phyloP scores from a whole-genome alignment of 352 stramenopile genomes.

The Blastocystis sp. region DNA sequence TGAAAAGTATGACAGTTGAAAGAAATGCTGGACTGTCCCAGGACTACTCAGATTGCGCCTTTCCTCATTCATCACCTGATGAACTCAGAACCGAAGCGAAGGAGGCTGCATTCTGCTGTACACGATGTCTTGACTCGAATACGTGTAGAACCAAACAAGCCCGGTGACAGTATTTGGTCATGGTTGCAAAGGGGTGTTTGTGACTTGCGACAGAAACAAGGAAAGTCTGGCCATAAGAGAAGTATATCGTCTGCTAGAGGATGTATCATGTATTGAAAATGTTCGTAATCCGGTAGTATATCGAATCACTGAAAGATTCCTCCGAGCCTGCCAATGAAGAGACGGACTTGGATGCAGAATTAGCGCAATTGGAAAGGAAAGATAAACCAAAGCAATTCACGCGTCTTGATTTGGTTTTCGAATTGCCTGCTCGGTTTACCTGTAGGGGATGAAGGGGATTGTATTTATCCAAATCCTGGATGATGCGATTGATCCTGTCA shows the following conservation, averaged over 20 bases:
- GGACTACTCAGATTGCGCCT: not conserved
- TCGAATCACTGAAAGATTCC: not conserved
- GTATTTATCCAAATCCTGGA: conserved; percentile 48
- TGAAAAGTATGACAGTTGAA: too few relatives aligned
- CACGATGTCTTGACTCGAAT: not conserved
- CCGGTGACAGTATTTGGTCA: conserved; percentile 40
- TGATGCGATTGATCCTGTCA: not conserved
- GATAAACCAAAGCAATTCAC: not conserved
- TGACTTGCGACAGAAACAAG: conserved; percentile 54
- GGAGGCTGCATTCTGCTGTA: conserved; percentile 4
- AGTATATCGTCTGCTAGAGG: conserved; percentile 55
- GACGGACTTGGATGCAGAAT: conserved; percentile 30
- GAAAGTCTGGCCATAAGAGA: conserved; percentile 22
- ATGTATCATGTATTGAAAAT: not conserved
- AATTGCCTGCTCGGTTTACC: not conserved
- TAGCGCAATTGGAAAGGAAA: conserved; percentile 45
- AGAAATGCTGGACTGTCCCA: not conserved
- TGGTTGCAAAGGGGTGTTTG: conserved; percentile 53
- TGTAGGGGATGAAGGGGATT: conserved; percentile 60
- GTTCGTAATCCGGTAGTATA: not conserved
- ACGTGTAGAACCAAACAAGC: conserved; percentile 2
- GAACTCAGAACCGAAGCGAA: not conserved
- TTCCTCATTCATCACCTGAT: not conserved
- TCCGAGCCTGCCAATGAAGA: not conserved
- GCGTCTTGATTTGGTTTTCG: conserved; percentile 17